phyloP scores from a whole-genome alignment of 306 rosid species.

The Lagenaria siceraria region DNA sequence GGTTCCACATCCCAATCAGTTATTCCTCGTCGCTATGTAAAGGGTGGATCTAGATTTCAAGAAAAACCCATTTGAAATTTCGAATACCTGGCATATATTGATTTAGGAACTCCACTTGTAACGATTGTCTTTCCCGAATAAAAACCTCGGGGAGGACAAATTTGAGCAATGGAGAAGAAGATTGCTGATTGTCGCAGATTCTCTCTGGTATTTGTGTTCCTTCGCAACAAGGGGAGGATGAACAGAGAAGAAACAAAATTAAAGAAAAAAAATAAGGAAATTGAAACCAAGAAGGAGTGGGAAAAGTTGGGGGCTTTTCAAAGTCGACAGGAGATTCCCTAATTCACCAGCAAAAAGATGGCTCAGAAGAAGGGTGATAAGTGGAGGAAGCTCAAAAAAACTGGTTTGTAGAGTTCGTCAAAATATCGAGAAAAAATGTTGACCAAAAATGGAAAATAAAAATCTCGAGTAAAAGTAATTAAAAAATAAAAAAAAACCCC shows the following conservation, averaged over 20 bases:
- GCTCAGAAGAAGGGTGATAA: neutral
- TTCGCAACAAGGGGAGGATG: neutral
- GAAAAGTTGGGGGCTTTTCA: neutral
- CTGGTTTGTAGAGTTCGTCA: neutral
- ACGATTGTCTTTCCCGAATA: neutral
- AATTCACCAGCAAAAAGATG: neutral
- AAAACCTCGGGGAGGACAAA: neutral
- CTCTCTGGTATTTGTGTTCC: neutral
- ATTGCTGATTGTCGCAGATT: neutral
- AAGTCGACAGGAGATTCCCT: neutral
- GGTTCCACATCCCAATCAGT: neutral
- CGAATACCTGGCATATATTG: neutral
- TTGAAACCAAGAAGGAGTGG: neutral
- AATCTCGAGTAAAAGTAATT: neutral
- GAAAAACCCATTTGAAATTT: neutral
- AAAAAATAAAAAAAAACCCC: no score
- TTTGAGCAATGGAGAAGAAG: neutral
- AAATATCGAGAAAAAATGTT: slow-evolving; percentile 8
- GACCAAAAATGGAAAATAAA: neutral
- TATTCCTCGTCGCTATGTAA: neutral
- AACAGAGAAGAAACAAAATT: neutral
- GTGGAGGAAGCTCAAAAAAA: slow-evolving; percentile 3
- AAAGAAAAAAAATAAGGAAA: neutral
- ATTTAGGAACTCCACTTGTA: neutral
- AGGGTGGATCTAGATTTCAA: slow-evolving; percentile 1